phyloP scores from a whole-genome alignment of 2,329 filamentous ascomycete genomes.

The Colletotrichum sublineola region DNA sequence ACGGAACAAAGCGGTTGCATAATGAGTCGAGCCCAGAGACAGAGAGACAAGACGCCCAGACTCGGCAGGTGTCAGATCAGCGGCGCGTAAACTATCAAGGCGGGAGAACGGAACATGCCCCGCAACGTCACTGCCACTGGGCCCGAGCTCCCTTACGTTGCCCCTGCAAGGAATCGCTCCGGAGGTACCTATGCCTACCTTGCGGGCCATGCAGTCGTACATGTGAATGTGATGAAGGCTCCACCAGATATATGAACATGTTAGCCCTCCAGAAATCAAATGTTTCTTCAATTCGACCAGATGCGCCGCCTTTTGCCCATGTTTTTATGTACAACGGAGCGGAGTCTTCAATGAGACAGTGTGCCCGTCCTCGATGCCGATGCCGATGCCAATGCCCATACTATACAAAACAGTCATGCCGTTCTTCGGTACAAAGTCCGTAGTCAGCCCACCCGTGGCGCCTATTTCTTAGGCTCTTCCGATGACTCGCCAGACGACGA shows the following conservation, averaged over 20 bases:
- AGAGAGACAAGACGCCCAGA: not conserved
- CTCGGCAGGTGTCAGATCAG: constrained; percentile 32
- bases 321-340: constrained; percentile 38
- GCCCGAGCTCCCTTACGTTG: constrained; percentile 26
- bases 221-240: constrained; percentile 7
- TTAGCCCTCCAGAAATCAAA: constrained; percentile 13
- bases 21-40: constrained; percentile 9
- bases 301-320: constrained; percentile 33
- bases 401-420: constrained; percentile 32
- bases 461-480: constrained; percentile 38
- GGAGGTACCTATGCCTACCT: not conserved
- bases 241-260: not conserved
- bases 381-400: constrained; percentile 35
- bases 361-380: constrained; percentile 29
- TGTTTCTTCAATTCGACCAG: constrained; percentile 20
- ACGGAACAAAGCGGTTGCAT: constrained; percentile 14
- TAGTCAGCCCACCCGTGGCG: not conserved
- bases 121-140: constrained; percentile 32
- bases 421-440: constrained; percentile 21
- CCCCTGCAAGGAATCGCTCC: constrained; percentile 15
- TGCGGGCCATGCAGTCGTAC: too few species aligned
- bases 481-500: constrained; percentile 29
- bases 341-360: constrained; percentile 39
- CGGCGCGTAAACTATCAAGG: not conserved
- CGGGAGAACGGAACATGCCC: constrained; percentile 4